Evolutionary conservation across 768 basidiomycete species (phyloP).

Genomic region (Termitomyces sp.): DNA sequence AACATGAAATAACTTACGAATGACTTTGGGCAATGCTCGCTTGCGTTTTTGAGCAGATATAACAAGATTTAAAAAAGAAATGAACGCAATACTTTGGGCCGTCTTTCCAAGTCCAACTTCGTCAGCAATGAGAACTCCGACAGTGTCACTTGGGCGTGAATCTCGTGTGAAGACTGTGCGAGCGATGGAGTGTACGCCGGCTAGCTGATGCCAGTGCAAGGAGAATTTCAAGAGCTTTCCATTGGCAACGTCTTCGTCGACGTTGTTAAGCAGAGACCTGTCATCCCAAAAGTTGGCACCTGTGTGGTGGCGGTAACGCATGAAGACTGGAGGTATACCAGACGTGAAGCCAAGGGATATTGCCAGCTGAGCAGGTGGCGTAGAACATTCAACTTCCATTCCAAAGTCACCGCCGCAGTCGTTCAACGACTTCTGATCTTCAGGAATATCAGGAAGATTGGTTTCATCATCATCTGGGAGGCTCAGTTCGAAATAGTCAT

Average conservation of each 20-base stretch:
- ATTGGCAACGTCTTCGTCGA: neutral
- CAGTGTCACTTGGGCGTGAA: neutral
- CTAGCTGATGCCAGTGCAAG: slow-evolving; percentile 23
- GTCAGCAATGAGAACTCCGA: slow-evolving; percentile 19
- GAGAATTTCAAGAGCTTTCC: neutral
- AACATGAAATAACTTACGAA: neutral
- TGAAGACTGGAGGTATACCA: slow-evolving; percentile 18
- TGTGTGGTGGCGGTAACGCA: slow-evolving; percentile 9
- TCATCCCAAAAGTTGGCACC: slow-evolving; percentile 18
- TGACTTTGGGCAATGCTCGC: neutral
- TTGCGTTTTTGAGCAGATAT: slow-evolving; percentile 1
- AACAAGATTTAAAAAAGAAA: slow-evolving; percentile 15
- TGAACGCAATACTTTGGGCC: slow-evolving; percentile 10
- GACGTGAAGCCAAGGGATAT: slow-evolving; percentile 14
- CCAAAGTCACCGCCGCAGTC: no score
- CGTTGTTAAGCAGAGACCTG: neutral
- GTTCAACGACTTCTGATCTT: neutral
- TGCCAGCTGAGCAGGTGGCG: slow-evolving; percentile 7
- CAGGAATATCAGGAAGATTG: fast-evolving
- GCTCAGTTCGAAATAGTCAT: neutral
- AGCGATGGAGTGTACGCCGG: slow-evolving; percentile 16
- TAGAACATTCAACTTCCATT: slow-evolving; percentile 5
- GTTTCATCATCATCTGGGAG: neutral
- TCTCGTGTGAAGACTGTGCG: slow-evolving; percentile 9
- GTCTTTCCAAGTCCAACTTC: slow-evolving; percentile 30